Evolutionary conservation across 75 land plant species (phyloP).

Genomic region (Adiantum capillusveneris): DNA sequence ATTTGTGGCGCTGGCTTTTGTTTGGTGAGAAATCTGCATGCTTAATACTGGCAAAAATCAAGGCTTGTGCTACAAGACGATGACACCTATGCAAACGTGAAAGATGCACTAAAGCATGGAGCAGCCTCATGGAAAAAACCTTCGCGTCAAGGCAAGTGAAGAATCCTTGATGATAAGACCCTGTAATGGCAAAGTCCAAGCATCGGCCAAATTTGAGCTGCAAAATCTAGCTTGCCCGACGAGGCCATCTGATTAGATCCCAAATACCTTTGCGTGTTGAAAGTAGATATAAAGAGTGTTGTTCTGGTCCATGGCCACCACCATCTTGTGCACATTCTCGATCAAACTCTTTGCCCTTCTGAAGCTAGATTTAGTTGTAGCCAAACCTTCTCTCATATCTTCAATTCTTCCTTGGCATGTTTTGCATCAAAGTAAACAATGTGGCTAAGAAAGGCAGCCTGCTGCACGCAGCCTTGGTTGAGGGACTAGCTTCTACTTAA

Average conservation of each 20-base stretch:
- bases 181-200: background rate
- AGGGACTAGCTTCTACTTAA: background rate
- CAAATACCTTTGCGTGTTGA: background rate
- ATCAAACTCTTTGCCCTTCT: background rate
- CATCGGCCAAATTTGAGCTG: background rate
- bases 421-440: background rate
- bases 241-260: conserved; percentile 1
- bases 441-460: background rate
- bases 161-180: conserved; percentile 4
- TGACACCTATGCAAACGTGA: no score
- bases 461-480: background rate
- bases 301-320: conserved; percentile 2
- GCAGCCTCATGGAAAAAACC: conserved; percentile 2
- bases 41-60: no score
- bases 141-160: background rate
- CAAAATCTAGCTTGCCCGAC: background rate
- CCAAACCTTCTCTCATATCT: background rate
- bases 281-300: conserved; percentile 4
- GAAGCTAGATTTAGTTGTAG: background rate
- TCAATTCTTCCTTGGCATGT: background rate
- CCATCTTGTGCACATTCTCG: conserved; percentile 6
- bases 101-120: background rate
- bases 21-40: no score
- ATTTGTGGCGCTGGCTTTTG: no score
- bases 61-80: no score